Conservation (phyloP, 352 stramenopile genomes). For the Ophiocytium majus region DNA sequence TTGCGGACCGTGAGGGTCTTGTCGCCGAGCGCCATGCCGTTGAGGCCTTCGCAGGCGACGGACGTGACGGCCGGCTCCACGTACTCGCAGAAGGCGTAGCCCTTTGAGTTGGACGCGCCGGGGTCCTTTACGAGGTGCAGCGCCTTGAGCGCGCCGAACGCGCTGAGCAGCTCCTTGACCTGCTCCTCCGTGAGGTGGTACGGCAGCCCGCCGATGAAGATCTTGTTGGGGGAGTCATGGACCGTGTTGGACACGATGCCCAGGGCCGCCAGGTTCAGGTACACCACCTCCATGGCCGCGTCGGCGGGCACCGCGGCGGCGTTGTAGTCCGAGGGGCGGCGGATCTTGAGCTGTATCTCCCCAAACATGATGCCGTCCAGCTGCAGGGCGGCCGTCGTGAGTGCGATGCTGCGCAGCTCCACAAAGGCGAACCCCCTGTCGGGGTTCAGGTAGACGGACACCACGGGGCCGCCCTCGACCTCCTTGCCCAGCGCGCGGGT, state of each 20-base stretch:
- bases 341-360: constrained; percentile 89
- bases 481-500: constrained; percentile 60
- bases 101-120: constrained; percentile 83
- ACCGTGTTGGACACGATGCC: constrained; percentile 91
- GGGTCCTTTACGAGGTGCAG: constrained; percentile 95
- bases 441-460: constrained; percentile 55
- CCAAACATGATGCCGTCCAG: constrained; percentile 91
- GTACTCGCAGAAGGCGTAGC: constrained; percentile 98
- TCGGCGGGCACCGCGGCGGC: constrained; percentile 74
- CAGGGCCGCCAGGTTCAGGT: constrained; percentile 80
- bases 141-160: constrained; percentile 86
- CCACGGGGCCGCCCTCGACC: constrained; percentile 46
- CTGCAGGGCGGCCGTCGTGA: constrained; percentile 87
- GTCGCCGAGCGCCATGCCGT: constrained; percentile 88
- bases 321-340: constrained; percentile 96
- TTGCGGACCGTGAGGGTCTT: constrained; percentile 79
- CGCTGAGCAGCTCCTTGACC: constrained; percentile 85
- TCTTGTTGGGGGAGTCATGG: constrained; percentile 93
- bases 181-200: constrained; percentile 94
- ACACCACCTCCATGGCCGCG: constrained; percentile 67
- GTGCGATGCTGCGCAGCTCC: constrained; percentile 92
- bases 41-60: constrained; percentile 84
- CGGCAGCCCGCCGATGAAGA: constrained; percentile 94
- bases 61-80: constrained; percentile 75
- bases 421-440: constrained; percentile 88